Base-by-base conservation (phyloP, 2,329 filamentous ascomycete species). In the Pyricularia pennisetigena region DNA sequence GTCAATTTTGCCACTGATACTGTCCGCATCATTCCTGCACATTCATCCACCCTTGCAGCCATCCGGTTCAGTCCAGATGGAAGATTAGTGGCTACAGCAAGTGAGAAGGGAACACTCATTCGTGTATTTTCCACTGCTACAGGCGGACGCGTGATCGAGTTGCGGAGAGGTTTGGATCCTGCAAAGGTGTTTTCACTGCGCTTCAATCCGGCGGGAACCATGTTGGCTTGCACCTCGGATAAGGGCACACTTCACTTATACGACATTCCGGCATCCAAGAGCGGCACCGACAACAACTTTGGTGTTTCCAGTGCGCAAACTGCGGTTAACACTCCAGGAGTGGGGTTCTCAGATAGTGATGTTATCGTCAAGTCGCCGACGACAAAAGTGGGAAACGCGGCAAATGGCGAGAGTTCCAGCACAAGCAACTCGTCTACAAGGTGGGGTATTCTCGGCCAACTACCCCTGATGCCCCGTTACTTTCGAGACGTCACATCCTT, bases 161-260 rank as follows among this genome's bases (percentile, higher is more conserved):
- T 97, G 65, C 89, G 95, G 62, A 88, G 95, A 41, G 95, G 95
- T 61, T 90, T 97, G 65, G 95, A 99, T 74, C 90, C 88, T 49
- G 94, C 95, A 20, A 88, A 88, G 68, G 91, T 98, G 72, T 97
- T 92, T 79, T 94, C 92, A 1, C 83, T 99, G 12, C 90, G 90
- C 12, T 95, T 99, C 77, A 96, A 92, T 24, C 94, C 94, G 0
- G 89, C 89, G 0, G 91, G 90, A 67, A 86, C 85, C 62, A 85
- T 93, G 75, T 84, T 98, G 12, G 95, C 95, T 29, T 94, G 93
- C 70, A 98, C 94, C 0, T 97, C 94, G 1, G 95, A 99, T 82
- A 99, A 98, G 79, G 94, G 92, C 6, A 99, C 94, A 0, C 83
- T 99, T 12, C 95, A 99, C 78, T 86, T 99, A 54, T 99, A 97